Percentiles rank a stretch among this genome's conserved stretches.
These are phyloP conservation scores for Termitomyces eurrhizus DNA, from an alignment of 768 basidiomycete species.

Conservation along the genomic window DNA sequence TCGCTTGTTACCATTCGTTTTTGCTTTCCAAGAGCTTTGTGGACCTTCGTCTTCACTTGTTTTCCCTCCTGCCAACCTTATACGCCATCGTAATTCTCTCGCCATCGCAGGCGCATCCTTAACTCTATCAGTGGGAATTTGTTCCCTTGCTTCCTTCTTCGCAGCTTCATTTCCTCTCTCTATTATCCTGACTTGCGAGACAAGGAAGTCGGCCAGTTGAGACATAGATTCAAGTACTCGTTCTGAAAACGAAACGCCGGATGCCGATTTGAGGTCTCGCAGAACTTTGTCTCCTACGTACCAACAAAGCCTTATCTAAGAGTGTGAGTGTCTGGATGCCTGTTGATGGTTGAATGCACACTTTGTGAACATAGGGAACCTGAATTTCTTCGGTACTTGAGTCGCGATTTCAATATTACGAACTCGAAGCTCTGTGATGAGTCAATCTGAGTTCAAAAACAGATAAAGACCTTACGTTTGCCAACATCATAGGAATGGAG, in stretches of 20 bases:
- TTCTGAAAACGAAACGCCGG: slow-evolving; percentile 27
- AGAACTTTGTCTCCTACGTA: slow-evolving; percentile 83
- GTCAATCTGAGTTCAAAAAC: not conserved
- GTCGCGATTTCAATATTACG: slow-evolving; percentile 91
- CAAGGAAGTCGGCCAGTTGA: slow-evolving; percentile 72
- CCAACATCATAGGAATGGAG: slow-evolving; percentile 87
- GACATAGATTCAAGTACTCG: slow-evolving; percentile 72
- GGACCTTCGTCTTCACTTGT: slow-evolving; percentile 64
- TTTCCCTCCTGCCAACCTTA: slow-evolving; percentile 55
- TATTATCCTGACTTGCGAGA: slow-evolving; percentile 68
- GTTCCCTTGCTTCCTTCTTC: slow-evolving; percentile 76
- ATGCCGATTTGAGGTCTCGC: slow-evolving; percentile 59
- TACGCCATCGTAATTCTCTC: slow-evolving; percentile 83
- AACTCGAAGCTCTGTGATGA: slow-evolving; percentile 72
- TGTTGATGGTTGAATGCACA: slow-evolving; percentile 25
- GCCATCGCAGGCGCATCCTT: slow-evolving; percentile 81
- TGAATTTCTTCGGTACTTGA: slow-evolving; percentile 88
- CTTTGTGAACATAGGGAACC: slow-evolving; percentile 81
- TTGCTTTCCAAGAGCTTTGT: slow-evolving; percentile 15
- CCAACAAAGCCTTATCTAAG: slow-evolving; percentile 69
- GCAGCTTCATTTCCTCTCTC: slow-evolving; percentile 68
- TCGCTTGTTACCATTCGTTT: slow-evolving; percentile 35
- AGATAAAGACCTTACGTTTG: slow-evolving; percentile 58
- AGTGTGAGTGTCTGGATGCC: not conserved
- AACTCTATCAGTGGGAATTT: slow-evolving; percentile 75